These are phyloP conservation scores for Umbelopsis vinacea DNA, from an alignment of 192 early-diverging fungal species.

Conservation along the genomic window DNA sequence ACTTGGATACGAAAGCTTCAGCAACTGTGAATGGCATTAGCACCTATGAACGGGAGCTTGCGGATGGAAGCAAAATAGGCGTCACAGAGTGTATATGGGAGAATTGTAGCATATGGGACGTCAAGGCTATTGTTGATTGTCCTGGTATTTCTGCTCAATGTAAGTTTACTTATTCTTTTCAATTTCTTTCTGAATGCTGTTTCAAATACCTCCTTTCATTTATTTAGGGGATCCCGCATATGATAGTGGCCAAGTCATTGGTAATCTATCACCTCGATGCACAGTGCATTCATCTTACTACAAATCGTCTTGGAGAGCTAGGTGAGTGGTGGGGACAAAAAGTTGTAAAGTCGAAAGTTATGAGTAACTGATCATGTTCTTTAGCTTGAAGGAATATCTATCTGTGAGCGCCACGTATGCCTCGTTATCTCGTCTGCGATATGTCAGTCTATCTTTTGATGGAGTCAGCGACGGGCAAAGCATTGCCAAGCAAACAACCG, in stretches of 20 bases:
- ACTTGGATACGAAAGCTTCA: neutral
- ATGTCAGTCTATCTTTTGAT: conserved; percentile 8
- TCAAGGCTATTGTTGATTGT: conserved; percentile 50
- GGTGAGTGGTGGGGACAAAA: neutral
- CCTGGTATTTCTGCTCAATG: conserved; percentile 15
- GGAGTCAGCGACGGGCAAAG: neutral
- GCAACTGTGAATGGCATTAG: neutral
- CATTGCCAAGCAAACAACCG: neutral
- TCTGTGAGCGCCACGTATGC: conserved; percentile 15
- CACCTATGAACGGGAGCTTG: neutral
- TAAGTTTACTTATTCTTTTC: neutral
- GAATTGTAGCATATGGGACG: conserved; percentile 53
- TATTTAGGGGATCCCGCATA: neutral
- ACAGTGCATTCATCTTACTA: neutral
- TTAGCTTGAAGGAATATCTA: conserved; percentile 2
- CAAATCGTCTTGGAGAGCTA: conserved; percentile 1
- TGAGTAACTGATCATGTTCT: neutral
- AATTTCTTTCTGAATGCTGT: neutral
- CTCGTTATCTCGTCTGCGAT: neutral
- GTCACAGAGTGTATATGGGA: conserved; percentile 41
- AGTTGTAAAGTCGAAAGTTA: neutral
- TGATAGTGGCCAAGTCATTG: conserved; percentile 6
- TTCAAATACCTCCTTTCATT: neutral
- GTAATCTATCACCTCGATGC: conserved; percentile 13
- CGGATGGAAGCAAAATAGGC: neutral